Evolutionary conservation across 2,329 filamentous ascomycete genomes (phyloP).

Genomic region (Thelonectria rubi): DNA sequence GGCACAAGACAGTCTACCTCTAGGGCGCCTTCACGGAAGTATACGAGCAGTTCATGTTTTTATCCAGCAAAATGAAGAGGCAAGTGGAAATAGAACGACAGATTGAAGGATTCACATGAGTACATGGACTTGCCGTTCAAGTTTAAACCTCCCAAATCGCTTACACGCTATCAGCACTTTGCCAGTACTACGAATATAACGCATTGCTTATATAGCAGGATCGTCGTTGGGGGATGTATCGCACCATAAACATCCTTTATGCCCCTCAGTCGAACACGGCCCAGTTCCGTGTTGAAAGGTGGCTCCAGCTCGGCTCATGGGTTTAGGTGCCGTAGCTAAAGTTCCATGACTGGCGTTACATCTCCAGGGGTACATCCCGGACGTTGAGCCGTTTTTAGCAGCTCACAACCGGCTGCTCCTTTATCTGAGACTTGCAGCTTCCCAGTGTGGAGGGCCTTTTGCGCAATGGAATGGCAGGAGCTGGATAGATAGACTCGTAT

Average conservation of each 20-base stretch:
- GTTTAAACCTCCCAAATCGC: too few species aligned
- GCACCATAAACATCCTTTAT: background rate
- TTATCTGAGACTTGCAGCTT: background rate
- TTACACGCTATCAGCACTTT: too few species aligned
- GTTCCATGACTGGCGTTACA: background rate
- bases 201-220: too few species aligned
- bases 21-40: too few species aligned
- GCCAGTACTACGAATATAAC: too few species aligned
- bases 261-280: conserved; percentile 11
- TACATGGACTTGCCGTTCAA: too few species aligned
- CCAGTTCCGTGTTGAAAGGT: conserved; percentile 1
- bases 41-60: too few species aligned
- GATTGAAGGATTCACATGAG: too few species aligned
- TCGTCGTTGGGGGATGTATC: background rate
- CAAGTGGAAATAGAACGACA: too few species aligned
- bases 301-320: background rate
- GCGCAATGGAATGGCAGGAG: background rate
- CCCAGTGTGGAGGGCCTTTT: conserved; percentile 1
- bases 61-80: too few species aligned
- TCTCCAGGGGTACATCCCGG: background rate
- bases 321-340: background rate
- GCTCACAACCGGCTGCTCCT: background rate
- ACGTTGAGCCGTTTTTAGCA: conserved; percentile 8
- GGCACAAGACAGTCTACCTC: too few species aligned
- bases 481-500: background rate